Evolutionary conservation across 1,284 basidiomycete genomes (phyloP).

Genomic region (Bondarzewia mesenterica): DNA sequence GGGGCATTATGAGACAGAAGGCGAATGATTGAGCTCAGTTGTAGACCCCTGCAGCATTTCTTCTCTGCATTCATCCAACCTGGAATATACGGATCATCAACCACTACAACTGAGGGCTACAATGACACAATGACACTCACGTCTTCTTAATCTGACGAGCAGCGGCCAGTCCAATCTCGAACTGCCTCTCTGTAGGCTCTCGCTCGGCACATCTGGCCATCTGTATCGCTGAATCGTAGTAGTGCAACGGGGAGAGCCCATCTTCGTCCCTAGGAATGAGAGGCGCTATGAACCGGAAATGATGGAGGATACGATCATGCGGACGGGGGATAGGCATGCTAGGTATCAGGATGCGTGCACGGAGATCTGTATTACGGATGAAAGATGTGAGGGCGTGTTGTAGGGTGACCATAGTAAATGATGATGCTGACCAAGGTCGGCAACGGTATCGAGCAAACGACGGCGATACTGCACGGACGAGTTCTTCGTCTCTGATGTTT

Average conservation of each 20-base stretch:
- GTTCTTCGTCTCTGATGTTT: background rate
- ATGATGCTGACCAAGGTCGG: conserved; percentile 50
- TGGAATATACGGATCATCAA: too few species aligned
- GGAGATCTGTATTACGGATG: conserved; percentile 35
- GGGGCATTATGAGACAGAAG: too few species aligned
- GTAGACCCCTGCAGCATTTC: conserved; percentile 54
- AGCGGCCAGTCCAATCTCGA: conserved; percentile 54
- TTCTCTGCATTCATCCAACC: conserved; percentile 50
- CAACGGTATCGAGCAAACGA: conserved; percentile 56
- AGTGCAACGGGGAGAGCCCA: conserved; percentile 56
- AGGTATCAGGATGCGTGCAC: conserved; percentile 58
- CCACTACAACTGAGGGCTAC: background rate
- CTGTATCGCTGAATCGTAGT: conserved; percentile 72
- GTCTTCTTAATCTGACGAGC: conserved; percentile 52
- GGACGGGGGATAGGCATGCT: conserved; percentile 53
- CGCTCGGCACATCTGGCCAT: conserved; percentile 56
- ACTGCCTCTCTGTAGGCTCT: conserved; percentile 68
- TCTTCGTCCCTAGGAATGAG: conserved; percentile 54
- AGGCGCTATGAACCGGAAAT: conserved; percentile 65
- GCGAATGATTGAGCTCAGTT: conserved; percentile 25
- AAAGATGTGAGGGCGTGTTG: background rate
- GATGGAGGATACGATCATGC: conserved; percentile 62
- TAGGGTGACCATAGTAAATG: background rate
- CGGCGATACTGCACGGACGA: conserved; percentile 52
- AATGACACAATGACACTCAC: too few species aligned